phyloP scores from a whole-genome alignment of 495 filamentous ascomycete species.

The Trichoderma parareesei region DNA sequence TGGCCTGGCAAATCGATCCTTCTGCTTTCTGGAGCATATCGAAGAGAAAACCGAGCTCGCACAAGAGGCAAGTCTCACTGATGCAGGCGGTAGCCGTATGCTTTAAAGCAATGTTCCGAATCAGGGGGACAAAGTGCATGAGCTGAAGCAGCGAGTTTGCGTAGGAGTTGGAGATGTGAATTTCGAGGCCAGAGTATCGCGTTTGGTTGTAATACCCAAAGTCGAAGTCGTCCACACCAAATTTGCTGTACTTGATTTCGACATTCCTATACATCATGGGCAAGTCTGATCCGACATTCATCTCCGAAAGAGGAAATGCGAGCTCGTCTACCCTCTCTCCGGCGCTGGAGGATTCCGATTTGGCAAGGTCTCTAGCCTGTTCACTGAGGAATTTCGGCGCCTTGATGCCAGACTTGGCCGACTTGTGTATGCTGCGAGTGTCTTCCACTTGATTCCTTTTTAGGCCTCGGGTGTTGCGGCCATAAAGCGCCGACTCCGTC shows the following conservation, averaged over 20 bases:
- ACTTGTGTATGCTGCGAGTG: slow-evolving; percentile 52
- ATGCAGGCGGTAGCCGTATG: slow-evolving; percentile 81
- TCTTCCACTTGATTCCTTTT: slow-evolving; percentile 79
- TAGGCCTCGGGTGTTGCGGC: slow-evolving; percentile 64
- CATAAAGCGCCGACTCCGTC: slow-evolving; percentile 63
- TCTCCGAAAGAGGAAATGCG: slow-evolving; percentile 49
- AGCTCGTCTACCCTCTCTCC: slow-evolving; percentile 50
- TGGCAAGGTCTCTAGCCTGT: slow-evolving; percentile 63
- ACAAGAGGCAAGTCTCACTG: slow-evolving; percentile 75
- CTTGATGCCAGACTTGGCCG: slow-evolving; percentile 37
- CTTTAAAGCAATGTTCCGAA: slow-evolving; percentile 84
- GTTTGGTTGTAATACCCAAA: slow-evolving; percentile 96
- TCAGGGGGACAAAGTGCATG: slow-evolving; percentile 77
- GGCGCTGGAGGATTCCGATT: slow-evolving; percentile 38
- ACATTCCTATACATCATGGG: slow-evolving; percentile 80
- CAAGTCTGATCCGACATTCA: slow-evolving; percentile 61
- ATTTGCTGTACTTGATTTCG: slow-evolving; percentile 95
- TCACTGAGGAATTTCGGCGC: slow-evolving; percentile 91
- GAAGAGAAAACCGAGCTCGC: slow-evolving; percentile 90
- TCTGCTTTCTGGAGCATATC: slow-evolving; percentile 97
- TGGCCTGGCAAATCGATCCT: slow-evolving; percentile 92
- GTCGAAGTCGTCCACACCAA: slow-evolving; percentile 96
- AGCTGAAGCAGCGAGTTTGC: slow-evolving; percentile 90
- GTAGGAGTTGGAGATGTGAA: slow-evolving; percentile 92
- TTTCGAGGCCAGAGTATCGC: slow-evolving; percentile 81